Evolutionary conservation across 1,284 basidiomycete genomes (phyloP).

Genomic region (Amylostereum chailletii): DNA sequence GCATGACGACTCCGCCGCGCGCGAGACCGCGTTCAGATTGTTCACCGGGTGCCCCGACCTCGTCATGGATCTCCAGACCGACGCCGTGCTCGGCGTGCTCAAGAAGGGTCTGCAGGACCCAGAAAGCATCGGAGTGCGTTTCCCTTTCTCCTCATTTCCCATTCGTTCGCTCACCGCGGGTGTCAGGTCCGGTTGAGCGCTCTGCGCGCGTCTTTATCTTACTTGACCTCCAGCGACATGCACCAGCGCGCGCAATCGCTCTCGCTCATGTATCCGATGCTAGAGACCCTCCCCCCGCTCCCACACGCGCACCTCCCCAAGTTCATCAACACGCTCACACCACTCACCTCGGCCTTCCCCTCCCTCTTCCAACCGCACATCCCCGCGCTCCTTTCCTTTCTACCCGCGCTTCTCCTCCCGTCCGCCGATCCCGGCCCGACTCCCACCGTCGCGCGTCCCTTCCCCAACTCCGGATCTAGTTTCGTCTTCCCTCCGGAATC

Average conservation of each 20-base stretch:
- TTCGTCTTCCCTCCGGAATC: conserved; percentile 50
- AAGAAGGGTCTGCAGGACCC: conserved; percentile 56
- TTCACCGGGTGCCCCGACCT: conserved; percentile 64
- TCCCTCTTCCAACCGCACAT: conserved; percentile 63
- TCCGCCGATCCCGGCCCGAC: conserved; percentile 63
- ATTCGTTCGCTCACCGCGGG: background rate
- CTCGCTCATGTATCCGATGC: conserved; percentile 54
- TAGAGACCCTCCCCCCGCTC: conserved; percentile 52
- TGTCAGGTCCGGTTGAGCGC: conserved; percentile 49
- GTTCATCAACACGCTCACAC: conserved; percentile 63
- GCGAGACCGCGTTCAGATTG: conserved; percentile 54
- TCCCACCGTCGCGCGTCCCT: conserved; percentile 61
- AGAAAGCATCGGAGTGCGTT: conserved; percentile 50
- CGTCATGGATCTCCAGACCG: conserved; percentile 63
- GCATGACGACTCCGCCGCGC: conserved; percentile 26
- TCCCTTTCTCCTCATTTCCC: background rate
- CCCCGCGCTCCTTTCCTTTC: conserved; percentile 49
- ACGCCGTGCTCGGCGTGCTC: conserved; percentile 53
- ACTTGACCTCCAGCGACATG: conserved; percentile 47
- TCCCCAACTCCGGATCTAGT: conserved; percentile 31
- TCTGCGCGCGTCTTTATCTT: conserved; percentile 54
- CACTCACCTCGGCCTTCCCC: conserved; percentile 60
- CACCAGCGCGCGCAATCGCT: conserved; percentile 48
- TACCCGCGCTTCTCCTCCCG: conserved; percentile 57
- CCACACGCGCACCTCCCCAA: conserved; percentile 46